Evolutionary conservation across 1,284 basidiomycete genomes (phyloP).

Genomic region (Malassezia furfur): DNA sequence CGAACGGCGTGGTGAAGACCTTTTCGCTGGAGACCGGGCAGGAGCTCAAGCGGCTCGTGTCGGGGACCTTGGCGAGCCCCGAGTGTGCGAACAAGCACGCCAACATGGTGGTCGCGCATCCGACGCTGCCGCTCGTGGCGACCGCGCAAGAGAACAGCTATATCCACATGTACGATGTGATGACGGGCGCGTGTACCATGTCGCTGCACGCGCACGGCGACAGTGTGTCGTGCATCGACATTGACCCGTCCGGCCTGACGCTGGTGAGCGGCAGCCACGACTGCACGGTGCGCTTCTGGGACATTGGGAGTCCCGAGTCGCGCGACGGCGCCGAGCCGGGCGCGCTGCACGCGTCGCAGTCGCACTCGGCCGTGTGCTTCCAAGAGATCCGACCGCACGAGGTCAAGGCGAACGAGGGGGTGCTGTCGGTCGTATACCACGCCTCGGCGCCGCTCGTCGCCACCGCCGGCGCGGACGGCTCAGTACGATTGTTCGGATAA

Average conservation of each 20-base stretch:
- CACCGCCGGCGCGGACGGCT: slow-evolving; percentile 87
- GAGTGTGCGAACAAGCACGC: slow-evolving; percentile 55
- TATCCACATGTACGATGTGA: slow-evolving; percentile 77
- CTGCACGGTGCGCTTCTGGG: slow-evolving; percentile 90
- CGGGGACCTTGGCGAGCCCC: neutral
- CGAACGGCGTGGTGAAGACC: slow-evolving; percentile 77
- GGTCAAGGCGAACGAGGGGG: slow-evolving; percentile 76
- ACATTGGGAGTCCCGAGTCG: slow-evolving; percentile 56
- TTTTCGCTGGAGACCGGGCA: slow-evolving; percentile 79
- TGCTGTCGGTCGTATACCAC: slow-evolving; percentile 76
- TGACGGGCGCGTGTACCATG: slow-evolving; percentile 70
- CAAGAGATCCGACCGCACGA: slow-evolving; percentile 78
- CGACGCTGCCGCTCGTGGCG: slow-evolving; percentile 75
- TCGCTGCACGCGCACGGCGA: slow-evolving; percentile 84
- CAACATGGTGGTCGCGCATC: slow-evolving; percentile 81
- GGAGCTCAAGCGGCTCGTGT: slow-evolving; percentile 54
- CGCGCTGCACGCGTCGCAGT: slow-evolving; percentile 20
- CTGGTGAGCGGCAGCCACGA: slow-evolving; percentile 86
- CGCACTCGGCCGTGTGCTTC: slow-evolving; percentile 56
- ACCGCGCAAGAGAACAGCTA: slow-evolving; percentile 89
- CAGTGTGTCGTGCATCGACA: slow-evolving; percentile 77
- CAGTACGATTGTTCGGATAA: slow-evolving; percentile 64
- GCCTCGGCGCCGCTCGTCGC: slow-evolving; percentile 75
- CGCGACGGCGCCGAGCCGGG: slow-evolving; percentile 27
- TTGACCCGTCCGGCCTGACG: slow-evolving; percentile 74